Evolutionary conservation across 768 basidiomycete species (phyloP), one percentile per base, ranked within the genome.

Genomic region (Brasilioporus rufonigricans): DNA sequence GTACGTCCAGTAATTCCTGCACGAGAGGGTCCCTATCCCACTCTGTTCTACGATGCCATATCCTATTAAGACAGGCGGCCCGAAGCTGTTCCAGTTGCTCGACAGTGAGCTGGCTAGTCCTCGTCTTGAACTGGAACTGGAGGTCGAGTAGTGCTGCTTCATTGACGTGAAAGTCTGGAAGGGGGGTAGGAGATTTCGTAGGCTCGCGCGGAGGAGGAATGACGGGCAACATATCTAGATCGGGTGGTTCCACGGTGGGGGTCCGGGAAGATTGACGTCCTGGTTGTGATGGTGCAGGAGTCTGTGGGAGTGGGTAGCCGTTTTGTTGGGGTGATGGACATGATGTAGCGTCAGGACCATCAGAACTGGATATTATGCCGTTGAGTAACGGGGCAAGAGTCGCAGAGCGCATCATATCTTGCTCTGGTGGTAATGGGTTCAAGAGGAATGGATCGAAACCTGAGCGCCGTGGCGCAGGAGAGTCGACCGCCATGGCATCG

Each of bases 81-180:
- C 97, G 83, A 7, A 99, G 78, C 70, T 98, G 94, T 67, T 98
- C 97, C 7, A 99, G 80, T 66, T 96, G 85, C 66, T 99, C 97
- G 47, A 98, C 78, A 24, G 77, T 90, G 40, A 98, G 74, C 0
- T 65, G 66, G 7, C 56, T 66, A 1, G 96, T 97, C 43, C 67
- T 67, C 18, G 80, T 73, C 33, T 72, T 72, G 26, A 98, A 67
- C 43, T 75, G 70, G 3, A 66, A 43, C 52, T 74, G 71, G 0
- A 98, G 78, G 11, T 77, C 64, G 0, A 61, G 62, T 24, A 96
- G 61, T 11, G 76, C 65, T 2, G 56, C 65, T 23, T 80, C 73
- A 45, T 89, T 77, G 14, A 96, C 64, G 39, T 82, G 69, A 71
- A 99, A 97, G 38, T 88, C 84, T 2, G 93, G 93, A 3, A 86